Conservation (phyloP, 164 flowering plant genomes). For the Nymphaea thermarum region DNA sequence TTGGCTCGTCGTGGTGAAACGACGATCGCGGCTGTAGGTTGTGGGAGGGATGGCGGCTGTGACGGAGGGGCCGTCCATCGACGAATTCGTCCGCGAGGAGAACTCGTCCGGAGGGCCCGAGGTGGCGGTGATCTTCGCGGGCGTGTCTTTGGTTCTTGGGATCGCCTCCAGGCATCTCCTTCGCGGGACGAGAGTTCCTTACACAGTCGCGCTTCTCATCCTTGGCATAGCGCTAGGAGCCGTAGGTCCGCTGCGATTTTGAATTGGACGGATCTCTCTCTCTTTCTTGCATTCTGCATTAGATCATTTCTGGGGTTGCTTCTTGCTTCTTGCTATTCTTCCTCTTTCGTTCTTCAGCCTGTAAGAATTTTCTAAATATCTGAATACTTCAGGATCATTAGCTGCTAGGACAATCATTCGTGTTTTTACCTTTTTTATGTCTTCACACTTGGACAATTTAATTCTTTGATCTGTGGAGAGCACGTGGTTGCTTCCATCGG, state of each 20-base stretch:
- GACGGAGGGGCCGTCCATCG: constrained; percentile 18
- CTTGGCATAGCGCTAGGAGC: constrained; percentile 80
- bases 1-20: background rate
- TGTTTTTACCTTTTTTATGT: too few species aligned
- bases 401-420: too few species aligned
- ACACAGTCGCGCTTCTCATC: constrained; percentile 79
- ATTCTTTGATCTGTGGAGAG: background rate
- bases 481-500: background rate
- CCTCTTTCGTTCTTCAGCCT: background rate
- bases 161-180: constrained; percentile 71
- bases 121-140: constrained; percentile 66
- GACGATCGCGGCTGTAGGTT: background rate
- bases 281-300: background rate
- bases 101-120: constrained; percentile 21
- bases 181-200: constrained; percentile 84
- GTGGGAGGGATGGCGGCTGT: constrained; percentile 15
- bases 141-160: constrained; percentile 58
- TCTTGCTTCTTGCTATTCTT: background rate
- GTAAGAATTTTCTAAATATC: too few species aligned
- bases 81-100: constrained; percentile 15
- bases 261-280: background rate
- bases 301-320: background rate
- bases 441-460: background rate
- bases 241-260: constrained; percentile 34
- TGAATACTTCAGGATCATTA: too few species aligned